Base-by-base conservation (phyloP, 2,329 filamentous ascomycete species). In the Fusarium caatingaense region DNA sequence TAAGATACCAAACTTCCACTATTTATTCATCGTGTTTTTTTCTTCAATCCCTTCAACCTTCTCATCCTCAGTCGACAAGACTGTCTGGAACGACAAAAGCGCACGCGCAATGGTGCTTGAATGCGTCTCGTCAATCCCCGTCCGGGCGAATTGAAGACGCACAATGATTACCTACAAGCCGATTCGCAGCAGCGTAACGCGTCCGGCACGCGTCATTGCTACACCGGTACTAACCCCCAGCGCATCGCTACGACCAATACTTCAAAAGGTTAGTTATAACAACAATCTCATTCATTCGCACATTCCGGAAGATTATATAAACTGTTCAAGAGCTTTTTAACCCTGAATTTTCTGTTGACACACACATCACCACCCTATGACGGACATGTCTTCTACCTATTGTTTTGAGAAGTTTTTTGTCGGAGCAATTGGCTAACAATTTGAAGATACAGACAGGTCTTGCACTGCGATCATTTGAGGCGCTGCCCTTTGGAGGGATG, bases 251-350 rank as follows among this genome's bases (percentile, higher is more conserved):
- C 32, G 12, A 2, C 8, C 32, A 41, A 18, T 7, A 4, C n/a
- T 6, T 23, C 66, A 76, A 63, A 81, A 82, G 83, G 86, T 88
- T 81, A 82, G 86, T 85, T 37, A 45, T 28, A 27, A 27, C 27
- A 27, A 56, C 44, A 44, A 44, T 34, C 20, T 23, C 49, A 9
- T 21, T 21, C 3, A 11, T 27, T 55, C 8, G 18, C 9, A 0
- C 57, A 56, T 76, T 69, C 62, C 67, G 84, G 69, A 89, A 85
- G 87, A 88, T 88, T 87, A 84, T 80, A 84, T 77, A 83, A 81
- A 61, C 16, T 69, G 60, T 79, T 83, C 84, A 87, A 85, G 87
- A 89, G 87, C 87, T 89, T 89, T 89, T 89, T 89, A 89, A 89
- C 86, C 86, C 87, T 89, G 87, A 87, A 73, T 81, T 78, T 81